These are phyloP conservation scores for Aeschynomene evenia DNA, from an alignment of 306 rosid species.

Conservation along the genomic window DNA sequence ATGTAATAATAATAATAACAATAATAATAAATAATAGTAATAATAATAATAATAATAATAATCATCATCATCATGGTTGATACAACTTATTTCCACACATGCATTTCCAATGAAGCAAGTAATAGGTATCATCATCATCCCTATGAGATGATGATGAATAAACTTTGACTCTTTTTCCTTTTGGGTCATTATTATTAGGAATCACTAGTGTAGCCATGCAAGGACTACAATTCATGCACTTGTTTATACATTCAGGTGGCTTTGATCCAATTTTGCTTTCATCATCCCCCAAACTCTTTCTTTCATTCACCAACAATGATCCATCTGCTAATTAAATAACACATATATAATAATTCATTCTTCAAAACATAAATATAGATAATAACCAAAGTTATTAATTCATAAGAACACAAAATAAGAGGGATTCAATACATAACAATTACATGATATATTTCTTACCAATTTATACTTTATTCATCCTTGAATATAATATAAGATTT, in stretches of 20 bases:
- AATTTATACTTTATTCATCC: no score
- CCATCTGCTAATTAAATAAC: slow-evolving; percentile 39
- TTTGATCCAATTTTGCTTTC: slow-evolving; percentile 66
- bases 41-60: no score
- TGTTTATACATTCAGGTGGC: slow-evolving; percentile 79
- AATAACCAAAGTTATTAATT: no score
- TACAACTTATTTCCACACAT: slow-evolving; percentile 71
- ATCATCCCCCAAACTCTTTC: slow-evolving; percentile 13
- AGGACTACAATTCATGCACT: slow-evolving; percentile 82
- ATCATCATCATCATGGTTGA: slow-evolving; percentile 49
- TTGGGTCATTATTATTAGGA: slow-evolving; percentile 48
- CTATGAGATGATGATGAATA: slow-evolving; percentile 41
- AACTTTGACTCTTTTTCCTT: slow-evolving; percentile 28
- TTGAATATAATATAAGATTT: no score
- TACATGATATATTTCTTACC: no score
- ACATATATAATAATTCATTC: neutral
- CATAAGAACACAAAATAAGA: no score
- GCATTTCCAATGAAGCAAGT: slow-evolving; percentile 89
- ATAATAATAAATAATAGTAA: no score
- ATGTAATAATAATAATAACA: neutral
- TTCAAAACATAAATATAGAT: no score
- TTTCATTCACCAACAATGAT: slow-evolving; percentile 5
- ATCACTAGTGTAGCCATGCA: slow-evolving; percentile 72
- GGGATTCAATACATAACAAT: no score
- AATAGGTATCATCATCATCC: slow-evolving; percentile 67